Percentiles rank a stretch among this genome's conserved stretches.
These are phyloP conservation scores for Trebouxia sp. DNA, from an alignment of 139 green algal genomes.

Conservation along the genomic window DNA sequence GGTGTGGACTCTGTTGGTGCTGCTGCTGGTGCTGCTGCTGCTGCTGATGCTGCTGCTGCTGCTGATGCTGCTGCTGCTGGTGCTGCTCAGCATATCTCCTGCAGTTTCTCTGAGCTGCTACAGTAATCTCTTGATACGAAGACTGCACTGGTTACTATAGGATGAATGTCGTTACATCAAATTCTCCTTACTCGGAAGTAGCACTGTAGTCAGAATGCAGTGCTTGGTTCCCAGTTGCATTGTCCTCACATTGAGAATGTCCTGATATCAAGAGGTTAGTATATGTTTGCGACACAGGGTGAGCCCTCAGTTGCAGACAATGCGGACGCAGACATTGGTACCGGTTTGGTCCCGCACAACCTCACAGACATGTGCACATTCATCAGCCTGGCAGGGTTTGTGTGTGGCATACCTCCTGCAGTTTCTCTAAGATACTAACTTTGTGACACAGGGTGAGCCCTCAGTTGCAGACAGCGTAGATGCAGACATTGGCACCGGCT, in stretches of 20 bases:
- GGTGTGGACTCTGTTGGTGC: no score
- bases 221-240: no score
- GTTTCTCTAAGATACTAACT: background rate
- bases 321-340: background rate
- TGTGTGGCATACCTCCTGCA: background rate
- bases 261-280: background rate
- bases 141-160: background rate
- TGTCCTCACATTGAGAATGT: no score
- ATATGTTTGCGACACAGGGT: background rate
- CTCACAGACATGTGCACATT: constrained; percentile 33
- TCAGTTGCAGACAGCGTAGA: background rate
- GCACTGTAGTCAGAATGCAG: no score
- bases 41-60: no score
- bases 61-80: no score
- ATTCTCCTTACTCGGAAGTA: no score
- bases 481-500: background rate
- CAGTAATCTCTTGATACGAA: background rate
- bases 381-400: constrained; percentile 27
- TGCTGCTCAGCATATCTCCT: background rate
- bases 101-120: background rate
- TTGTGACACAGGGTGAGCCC: constrained; percentile 1
- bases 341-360: constrained; percentile 12
- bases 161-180: background rate
- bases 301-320: background rate
- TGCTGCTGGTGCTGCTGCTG: no score